Percentiles rank a stretch among this genome's conserved stretches.
phyloP scores from a whole-genome alignment of 305 asterid genomes.

The Stenogyne calaminthoides region DNA sequence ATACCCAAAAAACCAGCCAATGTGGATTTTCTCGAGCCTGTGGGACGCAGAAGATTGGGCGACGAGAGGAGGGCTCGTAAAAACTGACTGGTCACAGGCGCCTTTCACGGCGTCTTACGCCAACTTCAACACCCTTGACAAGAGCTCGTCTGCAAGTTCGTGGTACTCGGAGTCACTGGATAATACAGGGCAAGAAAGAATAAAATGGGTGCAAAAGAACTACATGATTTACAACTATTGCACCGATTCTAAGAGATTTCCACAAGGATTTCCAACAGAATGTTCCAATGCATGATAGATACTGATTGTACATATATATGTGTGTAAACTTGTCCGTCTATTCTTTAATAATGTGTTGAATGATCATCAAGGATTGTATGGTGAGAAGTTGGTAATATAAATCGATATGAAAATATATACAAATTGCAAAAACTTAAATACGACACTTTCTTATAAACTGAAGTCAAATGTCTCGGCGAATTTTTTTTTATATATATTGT shows the following conservation, averaged over 20 bases:
- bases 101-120: slow-evolving; percentile 48
- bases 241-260: slow-evolving; percentile 43
- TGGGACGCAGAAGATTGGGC: slow-evolving; percentile 54
- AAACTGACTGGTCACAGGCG: slow-evolving; percentile 48
- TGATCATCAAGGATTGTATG: not conserved
- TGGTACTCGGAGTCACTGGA: slow-evolving; percentile 46
- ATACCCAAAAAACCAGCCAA: slow-evolving; percentile 49
- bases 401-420: not conserved
- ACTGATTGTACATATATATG: slow-evolving; percentile 6
- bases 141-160: slow-evolving; percentile 15
- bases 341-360: slow-evolving; percentile 11
- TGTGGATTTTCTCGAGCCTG: slow-evolving; percentile 55
- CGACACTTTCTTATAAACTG: too few species aligned
- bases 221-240: slow-evolving; percentile 53
- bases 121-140: slow-evolving; percentile 35
- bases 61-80: slow-evolving; percentile 50
- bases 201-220: slow-evolving; percentile 44
- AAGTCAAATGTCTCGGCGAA: too few species aligned
- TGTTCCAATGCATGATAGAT: slow-evolving; percentile 32
- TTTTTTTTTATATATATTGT: too few species aligned
- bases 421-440: too few species aligned
- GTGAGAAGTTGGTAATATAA: not conserved
- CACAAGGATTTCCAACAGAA: slow-evolving; percentile 46
- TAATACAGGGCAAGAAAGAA: slow-evolving; percentile 34
- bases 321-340: not conserved